Evolutionary conservation across 2,329 filamentous ascomycete species (phyloP), one percentile per base, ranked within the genome.

Genomic region (Akanthomyces uredinophilus): DNA sequence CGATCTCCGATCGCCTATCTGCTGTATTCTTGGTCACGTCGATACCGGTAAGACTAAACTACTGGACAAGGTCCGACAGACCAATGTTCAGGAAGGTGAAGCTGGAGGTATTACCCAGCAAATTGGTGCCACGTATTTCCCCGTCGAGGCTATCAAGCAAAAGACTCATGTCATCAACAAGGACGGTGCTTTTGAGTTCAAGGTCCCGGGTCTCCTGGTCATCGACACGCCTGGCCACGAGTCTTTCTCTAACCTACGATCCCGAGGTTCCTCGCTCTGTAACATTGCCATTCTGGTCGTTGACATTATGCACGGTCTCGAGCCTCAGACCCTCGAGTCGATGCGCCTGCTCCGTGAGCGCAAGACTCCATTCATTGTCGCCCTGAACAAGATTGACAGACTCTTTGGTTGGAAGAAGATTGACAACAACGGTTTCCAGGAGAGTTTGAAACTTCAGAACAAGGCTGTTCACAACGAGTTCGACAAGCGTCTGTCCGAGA

Each of bases 41-140:
- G 95, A 99, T 87, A 99, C 96, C 51, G 95, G 95, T 75, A 99
- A 99, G 82, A 99, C 95, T n/a, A 99, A 98, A 81, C 82, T 99
- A 66, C 84, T 99, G 63, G 95, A 99, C 82, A 99, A 99, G 81
- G 91, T 99, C 72, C 90, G 95, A 71, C 92, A 97, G 77, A 98
- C 95, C 63, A 98, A 99, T 73, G 95, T 99, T 41, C 96, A 99
- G 74, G 95, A 98, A 78, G 95, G 95, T 71, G 95, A 99, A 85
- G 96, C 95, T 46, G 96, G 95, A 83, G 95, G 95, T 87, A 99
- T 99, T 72, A 99, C 95, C 8, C 95, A 99, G 79, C 95, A 99
- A 78, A 99, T 99, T 72, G 95, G 95, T 88, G 95, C 95, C 57
- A 99, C 95, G 2, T 99, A 98, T 81, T 99, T 99, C 85, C 96